Conservation (phyloP, 192 early-diverging fungal genomes). For the Coemansia sp. region DNA sequence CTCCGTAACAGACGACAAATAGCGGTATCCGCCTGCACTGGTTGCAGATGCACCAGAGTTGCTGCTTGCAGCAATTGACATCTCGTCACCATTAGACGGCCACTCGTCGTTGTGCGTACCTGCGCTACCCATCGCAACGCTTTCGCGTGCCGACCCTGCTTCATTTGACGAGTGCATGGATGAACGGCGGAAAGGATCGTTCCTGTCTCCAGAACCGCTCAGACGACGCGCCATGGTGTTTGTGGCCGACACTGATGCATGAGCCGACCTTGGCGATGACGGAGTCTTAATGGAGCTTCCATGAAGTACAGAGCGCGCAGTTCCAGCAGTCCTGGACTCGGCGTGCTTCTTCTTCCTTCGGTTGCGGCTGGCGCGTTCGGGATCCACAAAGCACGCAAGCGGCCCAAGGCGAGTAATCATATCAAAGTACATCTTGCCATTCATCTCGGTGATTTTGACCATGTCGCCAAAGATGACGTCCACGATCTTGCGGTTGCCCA, state of each 20-base stretch:
- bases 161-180: conserved; percentile 37
- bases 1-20: conserved; percentile 1
- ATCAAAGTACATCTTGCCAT: conserved; percentile 52
- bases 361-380: conserved; percentile 46
- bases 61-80: conserved; percentile 37
- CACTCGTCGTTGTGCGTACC: conserved; percentile 31
- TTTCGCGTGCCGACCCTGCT: conserved; percentile 8
- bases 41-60: conserved; percentile 29
- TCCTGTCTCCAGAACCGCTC: conserved; percentile 26
- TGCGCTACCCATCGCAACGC: conserved; percentile 16
- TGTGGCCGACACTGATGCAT: conserved; percentile 25
- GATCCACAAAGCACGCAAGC: conserved; percentile 43
- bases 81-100: conserved; percentile 34
- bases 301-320: conserved; percentile 41
- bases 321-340: conserved; percentile 17
- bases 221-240: conserved; percentile 40
- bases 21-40: conserved; percentile 18
- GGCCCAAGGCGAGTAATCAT: conserved; percentile 49
- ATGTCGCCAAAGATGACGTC: conserved; percentile 55
- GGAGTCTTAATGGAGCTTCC: conserved; percentile 42
- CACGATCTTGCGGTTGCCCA: conserved; percentile 53
- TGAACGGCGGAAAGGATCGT: conserved; percentile 14
- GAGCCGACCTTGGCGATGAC: conserved; percentile 23
- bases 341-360: conserved; percentile 42
- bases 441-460: conserved; percentile 56